phyloP scores from a whole-genome alignment of 2,329 filamentous ascomycete species.

The Fusarium albidum region DNA sequence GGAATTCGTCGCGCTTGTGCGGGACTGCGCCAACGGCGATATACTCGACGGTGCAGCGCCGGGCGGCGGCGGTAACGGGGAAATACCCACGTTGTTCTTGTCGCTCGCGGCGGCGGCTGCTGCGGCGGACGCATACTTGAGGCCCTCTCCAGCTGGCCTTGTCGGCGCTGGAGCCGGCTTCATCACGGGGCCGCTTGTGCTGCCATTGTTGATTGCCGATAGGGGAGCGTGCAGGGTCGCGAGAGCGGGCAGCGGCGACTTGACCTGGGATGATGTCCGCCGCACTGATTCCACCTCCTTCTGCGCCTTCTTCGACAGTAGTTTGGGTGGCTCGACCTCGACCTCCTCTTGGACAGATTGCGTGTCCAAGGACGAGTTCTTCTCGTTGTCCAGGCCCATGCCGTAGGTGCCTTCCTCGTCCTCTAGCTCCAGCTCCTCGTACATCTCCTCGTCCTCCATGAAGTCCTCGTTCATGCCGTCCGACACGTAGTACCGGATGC shows the following conservation, averaged over 20 bases:
- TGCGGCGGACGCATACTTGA: slow-evolving; percentile 97
- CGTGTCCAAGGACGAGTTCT: slow-evolving; percentile 92
- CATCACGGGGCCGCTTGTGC: slow-evolving; percentile 71
- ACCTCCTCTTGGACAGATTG: slow-evolving; percentile 90
- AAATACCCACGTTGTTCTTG: slow-evolving; percentile 87
- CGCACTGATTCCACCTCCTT: slow-evolving; percentile 65
- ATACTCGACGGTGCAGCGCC: slow-evolving; percentile 59
- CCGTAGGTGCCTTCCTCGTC: slow-evolving; percentile 92
- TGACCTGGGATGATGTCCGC: slow-evolving; percentile 87
- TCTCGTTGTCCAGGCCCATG: slow-evolving; percentile 81
- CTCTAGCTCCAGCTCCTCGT: slow-evolving; percentile 91
- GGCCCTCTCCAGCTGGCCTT: slow-evolving; percentile 83
- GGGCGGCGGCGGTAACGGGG: slow-evolving; percentile 90
- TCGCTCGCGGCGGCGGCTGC: slow-evolving; percentile 92
- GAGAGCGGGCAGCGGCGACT: slow-evolving; percentile 91
- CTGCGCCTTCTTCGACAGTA: slow-evolving; percentile 62
- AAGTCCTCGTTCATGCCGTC: slow-evolving; percentile 90
- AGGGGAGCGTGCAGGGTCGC: slow-evolving; percentile 85
- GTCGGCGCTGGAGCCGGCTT: slow-evolving; percentile 91
- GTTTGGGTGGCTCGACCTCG: slow-evolving; percentile 63
- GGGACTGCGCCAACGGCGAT: slow-evolving; percentile 63
- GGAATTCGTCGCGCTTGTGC: slow-evolving; percentile 62
- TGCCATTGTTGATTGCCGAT: slow-evolving; percentile 67
- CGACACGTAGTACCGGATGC: slow-evolving; percentile 93
- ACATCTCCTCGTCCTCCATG: slow-evolving; percentile 92